These are phyloP conservation scores for Alternaria panax DNA, from an alignment of 2,329 filamentous ascomycete genomes.

Conservation along the genomic window DNA sequence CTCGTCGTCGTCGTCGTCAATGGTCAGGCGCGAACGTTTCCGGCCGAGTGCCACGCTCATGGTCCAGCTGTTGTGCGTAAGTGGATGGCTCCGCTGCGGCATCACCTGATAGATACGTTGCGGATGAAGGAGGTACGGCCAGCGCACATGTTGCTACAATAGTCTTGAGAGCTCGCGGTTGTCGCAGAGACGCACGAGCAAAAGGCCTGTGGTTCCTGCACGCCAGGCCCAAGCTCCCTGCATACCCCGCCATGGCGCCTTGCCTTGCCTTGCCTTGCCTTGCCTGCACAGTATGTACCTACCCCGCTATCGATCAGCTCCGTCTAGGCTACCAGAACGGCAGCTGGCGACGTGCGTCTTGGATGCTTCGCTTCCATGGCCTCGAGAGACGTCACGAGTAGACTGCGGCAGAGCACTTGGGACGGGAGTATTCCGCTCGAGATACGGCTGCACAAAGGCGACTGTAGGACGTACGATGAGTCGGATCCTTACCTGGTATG, in stretches of 20 bases:
- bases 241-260: conserved; percentile 16
- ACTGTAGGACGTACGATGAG: conserved; percentile 67
- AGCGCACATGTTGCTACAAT: conserved; percentile 11
- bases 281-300: too few species aligned
- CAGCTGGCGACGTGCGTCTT: conserved; percentile 15
- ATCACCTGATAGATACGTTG: neutral
- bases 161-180: conserved; percentile 21
- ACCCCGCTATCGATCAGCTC: conserved; percentile 19
- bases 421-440: conserved; percentile 66
- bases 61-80: conserved; percentile 29
- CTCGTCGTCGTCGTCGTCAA: conserved; percentile 39
- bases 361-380: conserved; percentile 18
- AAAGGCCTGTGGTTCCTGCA: conserved; percentile 4
- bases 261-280: conserved; percentile 3
- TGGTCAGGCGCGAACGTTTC: conserved; percentile 44
- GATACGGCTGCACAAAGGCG: conserved; percentile 64
- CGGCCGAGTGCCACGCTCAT: conserved; percentile 42
- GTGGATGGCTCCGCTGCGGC: conserved; percentile 27
- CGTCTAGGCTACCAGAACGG: conserved; percentile 22
- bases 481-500: conserved; percentile 67
- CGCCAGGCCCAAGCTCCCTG: conserved; percentile 13
- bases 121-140: conserved; percentile 10
- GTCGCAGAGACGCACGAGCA: conserved; percentile 31
- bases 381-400: conserved; percentile 46
- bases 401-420: conserved; percentile 63